Evolutionary conservation across 2,329 filamentous ascomycete genomes (phyloP), one percentile per base, ranked within the genome.

Genomic region (Cercospora zeina): DNA sequence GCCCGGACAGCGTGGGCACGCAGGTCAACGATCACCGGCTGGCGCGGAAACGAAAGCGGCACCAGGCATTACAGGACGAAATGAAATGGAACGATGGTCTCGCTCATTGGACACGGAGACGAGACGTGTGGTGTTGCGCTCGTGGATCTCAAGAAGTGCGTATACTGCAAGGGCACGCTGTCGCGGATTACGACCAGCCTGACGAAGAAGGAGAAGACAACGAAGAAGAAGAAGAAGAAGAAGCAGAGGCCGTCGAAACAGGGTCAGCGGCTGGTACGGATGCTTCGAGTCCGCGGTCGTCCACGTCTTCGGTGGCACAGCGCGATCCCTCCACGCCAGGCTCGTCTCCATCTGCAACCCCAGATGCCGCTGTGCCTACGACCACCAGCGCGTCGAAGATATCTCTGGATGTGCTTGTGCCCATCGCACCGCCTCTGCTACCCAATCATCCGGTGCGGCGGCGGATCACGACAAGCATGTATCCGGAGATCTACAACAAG

Each of bases 41-140:
- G 19, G 68, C 66, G 59, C 71, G 76, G 61, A 80, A 75, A 65
- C 69, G 74, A 55, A 75, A 76, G 65, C 72, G 78, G 42, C 69
- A 73, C 56, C 65, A 70, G 53, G 68, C 69, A 11, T 63, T 80
- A 54, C 74, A 78, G 59, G 71, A 73, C 31, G 80, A 82, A 65
- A 78, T 79, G 76, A 62, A 63, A 7, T 96, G 89, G 87, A 97
- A 97, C 70, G 81, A 88, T 37, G 93, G 93, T 0, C 75, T 97
- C 61, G 84, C 87, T n/a, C 89, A 89, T 73, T 97, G 91, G 77
- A 84, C 87, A 62, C 85, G 87, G 31, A 82, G 90, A 62, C 84
- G 93, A 54, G 87, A 96, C 77, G 87, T 86, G 6, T 97, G 93
- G 93, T 93, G 92, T 0, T 88, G 89, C 33, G 93, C 91, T 33